Percentiles rank a stretch among this genome's conserved stretches.
phyloP scores from a whole-genome alignment of 805 yeast species.

The Clavispora vitiphila region DNA sequence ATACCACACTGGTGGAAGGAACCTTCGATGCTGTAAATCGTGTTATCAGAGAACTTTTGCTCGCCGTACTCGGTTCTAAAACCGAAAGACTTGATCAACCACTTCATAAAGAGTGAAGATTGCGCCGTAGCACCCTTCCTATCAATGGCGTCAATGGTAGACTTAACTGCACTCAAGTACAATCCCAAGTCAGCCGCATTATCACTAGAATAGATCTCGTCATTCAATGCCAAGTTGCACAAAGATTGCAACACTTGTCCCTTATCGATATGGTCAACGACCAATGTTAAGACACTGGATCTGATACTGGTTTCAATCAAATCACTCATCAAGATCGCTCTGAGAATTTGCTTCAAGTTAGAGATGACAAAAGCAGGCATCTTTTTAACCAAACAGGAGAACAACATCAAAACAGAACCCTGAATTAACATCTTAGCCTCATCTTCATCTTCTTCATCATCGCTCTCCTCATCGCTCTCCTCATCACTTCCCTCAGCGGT shows the following conservation, averaged over 20 bases:
- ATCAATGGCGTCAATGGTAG: slow-evolving; percentile 59
- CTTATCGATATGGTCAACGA: slow-evolving; percentile 65
- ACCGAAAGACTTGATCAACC: slow-evolving; percentile 68
- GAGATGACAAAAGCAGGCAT: slow-evolving; percentile 82
- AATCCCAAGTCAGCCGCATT: slow-evolving; percentile 51
- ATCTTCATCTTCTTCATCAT: slow-evolving; percentile 18
- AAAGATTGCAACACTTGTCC: slow-evolving; percentile 58
- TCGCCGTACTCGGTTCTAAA: slow-evolving; percentile 50
- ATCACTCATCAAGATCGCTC: slow-evolving; percentile 51
- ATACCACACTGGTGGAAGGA: slow-evolving; percentile 70
- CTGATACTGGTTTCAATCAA: slow-evolving; percentile 57
- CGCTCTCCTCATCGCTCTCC: slow-evolving; percentile 1
- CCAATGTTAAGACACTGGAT: slow-evolving; percentile 54
- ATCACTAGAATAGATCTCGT: slow-evolving; percentile 29
- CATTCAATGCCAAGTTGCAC: slow-evolving; percentile 54
- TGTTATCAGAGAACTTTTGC: slow-evolving; percentile 56
- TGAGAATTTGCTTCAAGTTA: slow-evolving; percentile 57
- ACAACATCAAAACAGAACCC: slow-evolving; percentile 63
- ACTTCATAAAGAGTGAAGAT: slow-evolving; percentile 60
- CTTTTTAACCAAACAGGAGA: slow-evolving; percentile 71
- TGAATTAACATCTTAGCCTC: slow-evolving; percentile 46
- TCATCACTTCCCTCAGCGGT: slow-evolving; percentile 1
- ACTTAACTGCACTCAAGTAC: slow-evolving; percentile 62
- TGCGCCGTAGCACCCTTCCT: slow-evolving; percentile 73
- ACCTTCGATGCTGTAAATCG: slow-evolving; percentile 76